phyloP scores from a whole-genome alignment of 495 filamentous ascomycete genomes.

The Penicillium manginii region DNA sequence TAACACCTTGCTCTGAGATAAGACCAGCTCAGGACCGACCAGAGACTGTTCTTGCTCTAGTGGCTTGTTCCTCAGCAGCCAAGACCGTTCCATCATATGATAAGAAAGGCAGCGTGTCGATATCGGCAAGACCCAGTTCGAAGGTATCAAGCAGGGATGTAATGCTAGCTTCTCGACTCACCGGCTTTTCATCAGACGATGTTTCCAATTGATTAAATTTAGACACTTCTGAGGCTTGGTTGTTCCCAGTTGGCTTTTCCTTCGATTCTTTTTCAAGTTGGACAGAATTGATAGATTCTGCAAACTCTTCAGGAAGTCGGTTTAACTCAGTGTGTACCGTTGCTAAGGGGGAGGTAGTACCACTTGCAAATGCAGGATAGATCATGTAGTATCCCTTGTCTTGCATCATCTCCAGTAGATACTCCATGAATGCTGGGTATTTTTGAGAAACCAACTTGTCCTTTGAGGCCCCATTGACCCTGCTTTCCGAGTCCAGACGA shows the following conservation, averaged over 20 bases:
- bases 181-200: slow-evolving; percentile 22
- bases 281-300: background rate
- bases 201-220: slow-evolving; percentile 10
- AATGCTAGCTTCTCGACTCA: slow-evolving; percentile 28
- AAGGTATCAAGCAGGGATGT: slow-evolving; percentile 40
- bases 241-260: slow-evolving; percentile 14
- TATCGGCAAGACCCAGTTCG: slow-evolving; percentile 35
- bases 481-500: slow-evolving; percentile 54
- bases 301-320: slow-evolving; percentile 67
- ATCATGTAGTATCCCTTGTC: slow-evolving; percentile 73
- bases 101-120: slow-evolving; percentile 38
- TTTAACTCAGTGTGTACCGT: slow-evolving; percentile 76
- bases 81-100: slow-evolving; percentile 39
- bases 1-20: background rate
- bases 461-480: slow-evolving; percentile 18
- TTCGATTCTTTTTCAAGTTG: background rate
- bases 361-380: slow-evolving; percentile 64
- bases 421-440: slow-evolving; percentile 79
- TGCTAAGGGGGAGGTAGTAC: slow-evolving; percentile 52
- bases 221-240: slow-evolving; percentile 8
- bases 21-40: background rate
- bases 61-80: slow-evolving; percentile 14
- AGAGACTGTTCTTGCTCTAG: slow-evolving; percentile 25
- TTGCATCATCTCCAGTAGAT: slow-evolving; percentile 71
- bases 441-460: slow-evolving; percentile 55